Percentiles rank a stretch among this genome's conserved stretches.
phyloP scores from a whole-genome alignment of 1,284 basidiomycete species.

The Xerocomus subilludens region DNA sequence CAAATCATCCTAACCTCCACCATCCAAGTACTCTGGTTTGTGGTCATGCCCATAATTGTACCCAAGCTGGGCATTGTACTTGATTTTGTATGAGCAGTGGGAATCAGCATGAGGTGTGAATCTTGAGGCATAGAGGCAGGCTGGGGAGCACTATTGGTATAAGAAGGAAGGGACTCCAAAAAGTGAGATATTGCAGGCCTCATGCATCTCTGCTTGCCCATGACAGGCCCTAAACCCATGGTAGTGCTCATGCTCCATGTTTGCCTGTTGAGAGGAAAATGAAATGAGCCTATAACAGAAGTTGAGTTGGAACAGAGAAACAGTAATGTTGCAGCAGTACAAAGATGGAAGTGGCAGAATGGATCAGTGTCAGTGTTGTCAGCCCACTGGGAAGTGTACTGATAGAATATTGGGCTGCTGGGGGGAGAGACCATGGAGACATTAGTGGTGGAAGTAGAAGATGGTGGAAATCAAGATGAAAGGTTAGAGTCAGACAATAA shows the following conservation, averaged over 20 bases:
- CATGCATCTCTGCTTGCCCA: slow-evolving; percentile 42
- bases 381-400: slow-evolving; percentile 41
- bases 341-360: slow-evolving; percentile 40
- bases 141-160: slow-evolving; percentile 37
- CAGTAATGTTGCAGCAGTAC: slow-evolving; percentile 48
- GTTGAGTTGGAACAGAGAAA: slow-evolving; percentile 50
- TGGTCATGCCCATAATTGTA: slow-evolving; percentile 44
- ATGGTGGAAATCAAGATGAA: too few species aligned
- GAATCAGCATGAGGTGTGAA: slow-evolving; percentile 32
- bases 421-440: slow-evolving; percentile 63
- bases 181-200: slow-evolving; percentile 52
- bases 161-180: slow-evolving; percentile 52
- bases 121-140: slow-evolving; percentile 33
- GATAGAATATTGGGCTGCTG: slow-evolving; percentile 50
- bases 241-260: slow-evolving; percentile 46
- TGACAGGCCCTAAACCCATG: slow-evolving; percentile 34
- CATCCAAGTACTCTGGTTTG: slow-evolving; percentile 33
- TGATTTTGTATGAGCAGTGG: slow-evolving; percentile 42
- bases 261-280: slow-evolving; percentile 38
- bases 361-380: slow-evolving; percentile 37
- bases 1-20: slow-evolving; percentile 41
- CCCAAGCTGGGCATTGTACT: slow-evolving; percentile 48
- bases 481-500: too few species aligned
- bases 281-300: slow-evolving; percentile 42
- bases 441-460: slow-evolving; percentile 59